These are phyloP conservation scores for Porodaedalea pini DNA, from an alignment of 1,284 basidiomycete species.

Conservation along the genomic window DNA sequence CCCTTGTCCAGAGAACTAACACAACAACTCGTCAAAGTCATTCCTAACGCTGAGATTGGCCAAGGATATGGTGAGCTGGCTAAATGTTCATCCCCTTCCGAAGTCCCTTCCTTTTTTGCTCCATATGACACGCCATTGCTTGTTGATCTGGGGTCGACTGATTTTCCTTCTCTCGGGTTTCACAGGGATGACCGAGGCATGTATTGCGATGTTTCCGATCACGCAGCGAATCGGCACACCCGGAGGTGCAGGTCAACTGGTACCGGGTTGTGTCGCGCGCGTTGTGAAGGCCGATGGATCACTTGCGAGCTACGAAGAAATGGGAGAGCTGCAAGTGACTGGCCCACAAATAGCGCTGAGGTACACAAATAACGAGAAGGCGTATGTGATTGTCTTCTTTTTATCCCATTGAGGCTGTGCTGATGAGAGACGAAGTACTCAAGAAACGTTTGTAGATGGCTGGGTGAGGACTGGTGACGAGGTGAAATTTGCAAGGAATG, in stretches of 20 bases:
- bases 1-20: slow-evolving; percentile 70
- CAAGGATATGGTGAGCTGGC: slow-evolving; percentile 57
- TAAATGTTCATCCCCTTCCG: background rate
- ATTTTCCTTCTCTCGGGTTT: background rate
- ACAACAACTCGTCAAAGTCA: slow-evolving; percentile 45
- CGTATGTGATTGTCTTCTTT: slow-evolving; percentile 47
- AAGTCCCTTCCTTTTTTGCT: background rate
- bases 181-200: background rate
- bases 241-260: slow-evolving; percentile 56
- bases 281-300: slow-evolving; percentile 61
- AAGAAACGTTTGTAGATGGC: slow-evolving; percentile 53
- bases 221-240: slow-evolving; percentile 45
- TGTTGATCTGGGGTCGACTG: too few relatives aligned
- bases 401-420: background rate
- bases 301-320: slow-evolving; percentile 56
- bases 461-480: slow-evolving; percentile 73
- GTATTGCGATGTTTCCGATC: slow-evolving; percentile 21
- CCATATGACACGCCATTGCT: too few relatives aligned
- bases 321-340: slow-evolving; percentile 60
- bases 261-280: slow-evolving; percentile 50
- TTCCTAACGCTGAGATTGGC: slow-evolving; percentile 59
- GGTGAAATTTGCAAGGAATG: slow-evolving; percentile 50
- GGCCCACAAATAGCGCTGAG: slow-evolving; percentile 56
- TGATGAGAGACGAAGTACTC: slow-evolving; percentile 37
- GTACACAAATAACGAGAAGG: slow-evolving; percentile 51